Conservation (phyloP, 805 yeast species). For the Saccharomycopsis javanensis region DNA sequence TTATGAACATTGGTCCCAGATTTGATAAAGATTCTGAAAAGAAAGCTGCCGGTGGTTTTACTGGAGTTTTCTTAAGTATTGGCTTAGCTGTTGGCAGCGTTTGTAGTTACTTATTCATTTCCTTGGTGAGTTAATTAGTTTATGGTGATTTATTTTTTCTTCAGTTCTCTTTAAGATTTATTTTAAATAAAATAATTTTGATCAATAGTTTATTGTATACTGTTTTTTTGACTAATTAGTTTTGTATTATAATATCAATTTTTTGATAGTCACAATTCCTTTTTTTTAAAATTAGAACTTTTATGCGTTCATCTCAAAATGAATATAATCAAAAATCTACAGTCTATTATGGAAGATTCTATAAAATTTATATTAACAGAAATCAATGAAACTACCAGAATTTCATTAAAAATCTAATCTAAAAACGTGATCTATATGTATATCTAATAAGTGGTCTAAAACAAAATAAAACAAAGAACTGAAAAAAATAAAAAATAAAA, state of each 20-base stretch:
- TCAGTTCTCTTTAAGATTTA: neutral
- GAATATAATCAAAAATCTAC: neutral
- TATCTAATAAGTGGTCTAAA: neutral
- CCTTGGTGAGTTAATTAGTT: conserved; percentile 6
- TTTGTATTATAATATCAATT: too few relatives aligned
- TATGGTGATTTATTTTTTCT: neutral
- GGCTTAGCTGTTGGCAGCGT: conserved; percentile 78
- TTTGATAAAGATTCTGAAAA: conserved; percentile 56
- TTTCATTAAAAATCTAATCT: neutral
- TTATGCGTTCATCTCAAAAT: neutral
- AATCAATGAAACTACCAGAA: neutral
- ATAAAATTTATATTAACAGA: neutral
- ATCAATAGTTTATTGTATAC: too few relatives aligned
- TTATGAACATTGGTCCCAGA: conserved; percentile 61
- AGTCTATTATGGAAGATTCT: neutral
- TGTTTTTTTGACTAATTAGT: too few relatives aligned
- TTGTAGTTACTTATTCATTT: conserved; percentile 58
- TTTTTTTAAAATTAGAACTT: too few relatives aligned
- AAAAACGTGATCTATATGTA: neutral
- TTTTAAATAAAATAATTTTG: neutral
- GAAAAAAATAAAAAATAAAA: neutral
- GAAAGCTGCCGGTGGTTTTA: conserved; percentile 92
- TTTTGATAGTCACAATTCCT: too few relatives aligned
- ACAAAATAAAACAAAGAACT: neutral
- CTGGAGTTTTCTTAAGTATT: conserved; percentile 65